Percentiles rank a stretch among this genome's conserved stretches.
phyloP scores from a whole-genome alignment of 2,329 filamentous ascomycete species.

The Neoscytalidium dimidiatum region DNA sequence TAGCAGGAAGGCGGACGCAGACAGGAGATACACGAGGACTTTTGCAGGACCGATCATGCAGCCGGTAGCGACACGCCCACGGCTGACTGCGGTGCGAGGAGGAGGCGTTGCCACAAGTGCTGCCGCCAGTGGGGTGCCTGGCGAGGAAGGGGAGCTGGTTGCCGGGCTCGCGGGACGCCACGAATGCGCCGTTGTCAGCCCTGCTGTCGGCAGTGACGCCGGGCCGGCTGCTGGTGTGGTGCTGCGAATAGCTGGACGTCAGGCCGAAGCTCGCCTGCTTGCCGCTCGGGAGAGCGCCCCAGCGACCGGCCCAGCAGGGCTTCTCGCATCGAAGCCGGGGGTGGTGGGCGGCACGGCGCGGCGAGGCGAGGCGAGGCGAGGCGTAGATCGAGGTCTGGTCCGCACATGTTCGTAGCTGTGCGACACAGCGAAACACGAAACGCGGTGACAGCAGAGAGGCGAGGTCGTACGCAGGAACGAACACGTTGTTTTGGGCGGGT shows the following conservation, averaged over 20 bases:
- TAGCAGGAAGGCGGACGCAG: conserved; percentile 1
- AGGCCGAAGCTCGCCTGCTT: too few species aligned
- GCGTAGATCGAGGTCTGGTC: neutral
- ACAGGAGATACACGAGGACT: conserved; percentile 19
- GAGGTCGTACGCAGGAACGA: conserved; percentile 16
- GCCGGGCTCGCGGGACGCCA: neutral
- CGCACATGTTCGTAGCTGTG: neutral
- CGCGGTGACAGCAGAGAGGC: conserved; percentile 13
- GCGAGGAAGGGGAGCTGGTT: neutral
- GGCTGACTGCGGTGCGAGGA: conserved; percentile 9
- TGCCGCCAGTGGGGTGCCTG: neutral
- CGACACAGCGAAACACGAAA: conserved; percentile 14
- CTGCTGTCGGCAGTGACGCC: neutral
- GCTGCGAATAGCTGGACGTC: too few species aligned
- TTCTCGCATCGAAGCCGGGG: too few species aligned
- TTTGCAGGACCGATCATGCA: conserved; percentile 19
- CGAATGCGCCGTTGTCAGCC: neutral
- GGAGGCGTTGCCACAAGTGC: neutral
- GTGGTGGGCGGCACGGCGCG: too few species aligned
- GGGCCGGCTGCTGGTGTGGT: neutral
- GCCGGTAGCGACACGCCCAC: conserved; percentile 8
- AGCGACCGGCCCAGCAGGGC: neutral
- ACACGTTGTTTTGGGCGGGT: conserved; percentile 12
- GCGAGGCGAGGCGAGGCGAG: neutral
- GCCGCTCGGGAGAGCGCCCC: neutral